Conservation (phyloP, 1,139 yeast species). For the Ogataea hybrid region DNA sequence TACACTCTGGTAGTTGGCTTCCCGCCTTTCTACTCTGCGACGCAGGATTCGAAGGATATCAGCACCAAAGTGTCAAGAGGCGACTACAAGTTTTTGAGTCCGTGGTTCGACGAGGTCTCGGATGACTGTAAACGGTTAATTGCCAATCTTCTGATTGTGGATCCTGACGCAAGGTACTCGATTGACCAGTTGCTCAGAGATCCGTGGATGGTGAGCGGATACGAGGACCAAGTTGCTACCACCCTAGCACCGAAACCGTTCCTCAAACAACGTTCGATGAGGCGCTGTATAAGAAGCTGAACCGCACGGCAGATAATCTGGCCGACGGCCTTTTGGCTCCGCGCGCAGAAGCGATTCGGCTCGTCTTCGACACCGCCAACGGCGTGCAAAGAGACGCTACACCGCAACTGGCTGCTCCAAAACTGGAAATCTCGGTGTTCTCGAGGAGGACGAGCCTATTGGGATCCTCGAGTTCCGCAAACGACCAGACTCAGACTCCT, state of each 20-base stretch:
- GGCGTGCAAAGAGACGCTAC: constrained; percentile 26
- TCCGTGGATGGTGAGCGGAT: constrained; percentile 47
- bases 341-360: constrained; percentile 34
- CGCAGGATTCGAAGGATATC: constrained; percentile 47
- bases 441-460: constrained; percentile 18
- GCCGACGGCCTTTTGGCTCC: constrained; percentile 30
- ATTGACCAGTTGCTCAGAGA: constrained; percentile 52
- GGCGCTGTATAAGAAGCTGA: constrained; percentile 25
- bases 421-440: constrained; percentile 9
- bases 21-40: constrained; percentile 60
- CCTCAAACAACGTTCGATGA: constrained; percentile 26
- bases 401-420: constrained; percentile 10
- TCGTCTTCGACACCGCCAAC: constrained; percentile 34
- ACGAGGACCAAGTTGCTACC: constrained; percentile 20
- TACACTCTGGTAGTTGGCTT: constrained; percentile 61
- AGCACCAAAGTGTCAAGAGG: constrained; percentile 61
- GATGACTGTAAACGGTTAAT: constrained; percentile 53
- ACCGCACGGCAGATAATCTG: constrained; percentile 22
- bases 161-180: constrained; percentile 50
- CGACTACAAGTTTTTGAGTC: constrained; percentile 53
- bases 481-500: constrained; percentile 5
- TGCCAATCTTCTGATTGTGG: constrained; percentile 50
- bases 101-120: constrained; percentile 66
- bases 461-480: constrained; percentile 14
- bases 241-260: constrained; percentile 17